A percentile compares a stretch with the other conserved stretches of the same genome.
Evolutionary conservation across 441 rosid species (phyloP).

Genomic region (Aleurites moluccanus): DNA sequence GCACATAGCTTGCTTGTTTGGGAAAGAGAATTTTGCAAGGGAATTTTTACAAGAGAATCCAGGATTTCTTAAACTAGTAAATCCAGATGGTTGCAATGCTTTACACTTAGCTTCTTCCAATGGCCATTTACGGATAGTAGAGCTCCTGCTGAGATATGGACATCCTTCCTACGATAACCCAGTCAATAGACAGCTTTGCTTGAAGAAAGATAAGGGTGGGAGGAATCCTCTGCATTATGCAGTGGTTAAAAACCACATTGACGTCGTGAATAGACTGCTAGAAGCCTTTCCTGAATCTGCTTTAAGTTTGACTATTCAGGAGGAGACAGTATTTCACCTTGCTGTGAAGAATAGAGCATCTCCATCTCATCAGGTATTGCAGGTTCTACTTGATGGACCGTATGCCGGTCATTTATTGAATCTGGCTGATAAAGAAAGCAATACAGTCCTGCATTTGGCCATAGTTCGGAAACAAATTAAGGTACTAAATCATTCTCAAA

Average conservation of each 20-base stretch:
- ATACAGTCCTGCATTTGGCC: constrained; percentile 14
- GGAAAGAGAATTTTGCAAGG: background rate
- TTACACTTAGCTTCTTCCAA: constrained; percentile 19
- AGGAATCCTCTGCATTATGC: constrained; percentile 18
- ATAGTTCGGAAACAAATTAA: background rate
- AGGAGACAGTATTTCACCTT: constrained; percentile 7
- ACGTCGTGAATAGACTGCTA: background rate
- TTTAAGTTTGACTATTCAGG: background rate
- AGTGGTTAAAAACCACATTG: background rate
- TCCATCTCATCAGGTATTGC: background rate
- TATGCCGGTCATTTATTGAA: background rate
- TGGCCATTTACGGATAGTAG: background rate
- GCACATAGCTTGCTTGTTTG: background rate
- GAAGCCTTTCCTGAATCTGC: constrained; percentile 8
- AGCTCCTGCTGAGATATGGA: background rate
- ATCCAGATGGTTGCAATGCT: background rate
- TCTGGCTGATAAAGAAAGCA: constrained; percentile 4
- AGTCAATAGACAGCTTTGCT: background rate
- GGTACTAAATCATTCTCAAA: background rate
- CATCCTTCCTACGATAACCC: too few relatives aligned
- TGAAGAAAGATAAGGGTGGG: constrained; percentile 8
- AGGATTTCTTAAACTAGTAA: background rate
- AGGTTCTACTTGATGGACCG: background rate
- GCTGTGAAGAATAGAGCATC: background rate
- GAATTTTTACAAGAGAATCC: background rate